Evolutionary conservation across 345 rosid genomes (phyloP).

Genomic region (Laguncularia racemosa): DNA sequence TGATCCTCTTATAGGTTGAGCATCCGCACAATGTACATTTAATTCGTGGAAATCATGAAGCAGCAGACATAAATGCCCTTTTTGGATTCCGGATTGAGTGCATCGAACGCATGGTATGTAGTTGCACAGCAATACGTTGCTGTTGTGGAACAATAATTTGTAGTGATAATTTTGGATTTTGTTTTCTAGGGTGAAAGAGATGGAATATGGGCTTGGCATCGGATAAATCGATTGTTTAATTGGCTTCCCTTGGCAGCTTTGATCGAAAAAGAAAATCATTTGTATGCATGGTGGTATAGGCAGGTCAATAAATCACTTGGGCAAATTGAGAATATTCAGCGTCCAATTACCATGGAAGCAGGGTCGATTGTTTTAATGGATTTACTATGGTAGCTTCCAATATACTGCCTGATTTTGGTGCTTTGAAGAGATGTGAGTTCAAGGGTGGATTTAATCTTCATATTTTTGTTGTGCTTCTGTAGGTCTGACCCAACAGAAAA

Average conservation of each 20-base stretch:
- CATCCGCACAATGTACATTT: constrained; percentile 82
- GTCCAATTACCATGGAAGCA: constrained; percentile 96
- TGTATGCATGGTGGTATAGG: constrained; percentile 99
- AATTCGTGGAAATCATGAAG: constrained; percentile 97
- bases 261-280: constrained; percentile 88
- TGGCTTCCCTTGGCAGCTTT: constrained; percentile 91
- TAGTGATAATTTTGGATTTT: constrained; percentile 20
- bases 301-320: constrained; percentile 85
- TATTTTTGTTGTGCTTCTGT: constrained; percentile 10
- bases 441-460: too few relatives aligned
- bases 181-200: constrained; percentile 87
- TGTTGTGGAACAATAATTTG: too few relatives aligned
- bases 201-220: constrained; percentile 99
- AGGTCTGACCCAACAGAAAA: constrained; percentile 99
- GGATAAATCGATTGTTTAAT: constrained; percentile 92
- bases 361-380: constrained; percentile 92
- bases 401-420: background rate
- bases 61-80: constrained; percentile 95
- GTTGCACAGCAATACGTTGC: background rate
- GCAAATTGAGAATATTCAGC: constrained; percentile 87
- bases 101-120: constrained; percentile 91
- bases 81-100: constrained; percentile 97
- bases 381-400: constrained; percentile 52
- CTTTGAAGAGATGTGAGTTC: background rate
- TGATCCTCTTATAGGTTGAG: constrained; percentile 55